Base-by-base conservation (phyloP, 208 protist species). In the Wallacemonas sp. region DNA sequence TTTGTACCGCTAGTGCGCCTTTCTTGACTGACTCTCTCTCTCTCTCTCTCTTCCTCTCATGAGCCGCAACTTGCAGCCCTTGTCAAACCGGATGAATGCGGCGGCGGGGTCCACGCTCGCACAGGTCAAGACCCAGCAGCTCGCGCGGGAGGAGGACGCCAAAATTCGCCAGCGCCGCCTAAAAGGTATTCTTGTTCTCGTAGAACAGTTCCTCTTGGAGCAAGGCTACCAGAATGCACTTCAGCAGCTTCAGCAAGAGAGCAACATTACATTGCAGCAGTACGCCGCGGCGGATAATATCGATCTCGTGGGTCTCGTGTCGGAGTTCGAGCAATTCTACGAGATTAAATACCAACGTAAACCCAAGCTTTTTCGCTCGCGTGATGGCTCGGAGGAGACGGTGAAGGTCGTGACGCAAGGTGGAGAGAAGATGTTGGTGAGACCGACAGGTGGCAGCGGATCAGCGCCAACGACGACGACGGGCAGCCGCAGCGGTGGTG, bases 301-400 rank as follows among this genome's bases (percentile, higher is more conserved):
- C 63, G 90, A 96, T 76, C 73, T 97, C 15, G 61, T 93, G 22
- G 80, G 75, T 19, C 70, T 95, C 30, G 62, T 96, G 8, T 62
- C 70, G 17, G 88, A 97, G 66, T 97, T 79, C 65, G 93, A 97
- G 72, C 77, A 96, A 30, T 96, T 92, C 70, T 94, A 90, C 75
- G 75, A 94, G 60, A 84, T 95, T 60, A 90, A 90, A 38, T 88
- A 86, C 56, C 80, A 88, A 45, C 80, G 84, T n/a, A 81, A 82
- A 36, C 89, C 89, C 4, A 93, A 91, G 55, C 68, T 97, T 2
- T 95, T 91, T 55, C 85, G 90, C 39, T 65, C 56, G 12, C 63
- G 73, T 19, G 70, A 72, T 11, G 74, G 74, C 15, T 61, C 56
- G 1, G 71, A 60, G 5, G 59, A 54, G 3, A 71, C 45, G 5